phyloP scores from a whole-genome alignment of 306 rosid species.

The Lablab purpureus region DNA sequence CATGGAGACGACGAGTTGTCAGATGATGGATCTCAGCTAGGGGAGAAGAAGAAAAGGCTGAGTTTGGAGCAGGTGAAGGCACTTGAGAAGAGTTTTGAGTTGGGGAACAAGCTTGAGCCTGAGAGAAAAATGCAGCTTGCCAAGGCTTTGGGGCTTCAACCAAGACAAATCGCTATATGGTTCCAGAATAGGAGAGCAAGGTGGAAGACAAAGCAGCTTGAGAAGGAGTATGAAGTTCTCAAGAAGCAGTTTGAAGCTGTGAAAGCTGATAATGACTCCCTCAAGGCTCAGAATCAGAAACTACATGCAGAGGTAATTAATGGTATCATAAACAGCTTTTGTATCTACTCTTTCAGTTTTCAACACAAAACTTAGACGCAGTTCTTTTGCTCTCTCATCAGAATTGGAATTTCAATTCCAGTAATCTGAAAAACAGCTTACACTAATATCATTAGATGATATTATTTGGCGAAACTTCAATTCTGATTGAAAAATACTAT shows the following conservation, averaged over 20 bases:
- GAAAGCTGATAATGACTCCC: conserved; percentile 78
- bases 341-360: not conserved
- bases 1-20: conserved; percentile 78
- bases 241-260: conserved; percentile 86
- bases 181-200: conserved; percentile 95
- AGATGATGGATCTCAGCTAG: conserved; percentile 82
- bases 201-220: conserved; percentile 94
- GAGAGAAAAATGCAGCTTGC: conserved; percentile 91
- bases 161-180: conserved; percentile 94
- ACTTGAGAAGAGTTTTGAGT: conserved; percentile 90
- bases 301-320: conserved; percentile 75
- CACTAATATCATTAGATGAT: not conserved
- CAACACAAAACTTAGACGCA: not conserved
- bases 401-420: not conserved
- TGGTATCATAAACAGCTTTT: not conserved
- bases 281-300: conserved; percentile 79
- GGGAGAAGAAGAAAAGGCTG: conserved; percentile 94
- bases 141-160: conserved; percentile 82
- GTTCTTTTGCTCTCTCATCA: not conserved
- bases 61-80: conserved; percentile 88
- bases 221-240: conserved; percentile 78
- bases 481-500: not conserved
- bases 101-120: conserved; percentile 94
- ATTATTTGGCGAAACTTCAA: not conserved
- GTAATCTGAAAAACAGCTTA: not conserved